Conservation (phyloP, 108 stramenopile species). For the Aurantiochytrium sp. region DNA sequence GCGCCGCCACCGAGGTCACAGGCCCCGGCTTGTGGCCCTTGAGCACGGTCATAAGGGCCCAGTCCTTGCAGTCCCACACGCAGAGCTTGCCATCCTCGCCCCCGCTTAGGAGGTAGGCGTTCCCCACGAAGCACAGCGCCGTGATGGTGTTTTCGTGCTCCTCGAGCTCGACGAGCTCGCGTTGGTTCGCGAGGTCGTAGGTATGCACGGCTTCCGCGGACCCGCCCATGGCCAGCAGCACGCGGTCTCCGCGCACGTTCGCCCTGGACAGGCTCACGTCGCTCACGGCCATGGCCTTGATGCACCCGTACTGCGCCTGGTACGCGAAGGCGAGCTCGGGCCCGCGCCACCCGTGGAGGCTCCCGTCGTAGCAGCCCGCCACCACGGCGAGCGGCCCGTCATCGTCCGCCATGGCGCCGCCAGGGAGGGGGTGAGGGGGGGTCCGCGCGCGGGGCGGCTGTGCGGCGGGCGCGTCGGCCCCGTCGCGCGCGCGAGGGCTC, state of each 20-base stretch:
- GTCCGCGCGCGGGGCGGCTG: too few species aligned
- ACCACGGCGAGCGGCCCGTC: neutral
- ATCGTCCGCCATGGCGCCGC: too few species aligned
- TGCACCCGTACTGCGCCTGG: constrained; percentile 1
- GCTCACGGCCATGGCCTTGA: constrained; percentile 13
- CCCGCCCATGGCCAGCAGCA: constrained; percentile 7
- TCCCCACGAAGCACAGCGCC: constrained; percentile 23
- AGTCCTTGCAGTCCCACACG: constrained; percentile 33
- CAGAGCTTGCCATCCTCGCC: constrained; percentile 28
- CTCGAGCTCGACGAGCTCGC: constrained; percentile 2
- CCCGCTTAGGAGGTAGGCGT: neutral
- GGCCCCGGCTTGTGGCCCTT: constrained; percentile 22
- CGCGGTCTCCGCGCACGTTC: neutral
- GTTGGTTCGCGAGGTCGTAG: neutral
- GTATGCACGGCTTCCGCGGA: neutral
- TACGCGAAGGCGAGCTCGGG: neutral
- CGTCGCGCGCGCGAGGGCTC: too few species aligned
- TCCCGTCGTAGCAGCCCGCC: constrained; percentile 22
- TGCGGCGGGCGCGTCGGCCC: too few species aligned
- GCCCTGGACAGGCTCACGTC: neutral
- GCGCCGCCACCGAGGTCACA: neutral
- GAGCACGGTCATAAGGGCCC: neutral
- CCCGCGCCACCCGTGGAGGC: constrained; percentile 20
- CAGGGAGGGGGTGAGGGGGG: too few species aligned
- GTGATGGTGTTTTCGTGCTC: constrained; percentile 6